phyloP scores from a whole-genome alignment of 2,329 filamentous ascomycete genomes.

The Canariomyces notabilis region DNA sequence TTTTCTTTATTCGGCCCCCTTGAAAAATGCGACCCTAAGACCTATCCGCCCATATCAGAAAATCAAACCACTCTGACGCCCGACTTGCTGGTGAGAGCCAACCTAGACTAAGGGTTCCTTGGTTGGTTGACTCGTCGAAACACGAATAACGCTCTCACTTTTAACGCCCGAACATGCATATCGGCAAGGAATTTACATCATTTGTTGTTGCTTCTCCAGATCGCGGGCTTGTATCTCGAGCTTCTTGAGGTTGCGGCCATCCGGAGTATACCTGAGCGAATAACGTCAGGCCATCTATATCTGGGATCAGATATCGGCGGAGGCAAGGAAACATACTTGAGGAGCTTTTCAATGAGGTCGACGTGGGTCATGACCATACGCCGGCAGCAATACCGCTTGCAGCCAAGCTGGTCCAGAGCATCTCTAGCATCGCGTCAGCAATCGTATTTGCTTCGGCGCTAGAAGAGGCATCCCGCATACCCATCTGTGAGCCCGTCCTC shows the following conservation, averaged over 20 bases:
- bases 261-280: conserved; percentile 51
- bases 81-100: too few relatives aligned
- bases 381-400: conserved; percentile 96
- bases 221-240: conserved; percentile 33
- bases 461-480: conserved; percentile 27
- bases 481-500: conserved; percentile 72
- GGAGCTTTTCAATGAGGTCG: conserved; percentile 95
- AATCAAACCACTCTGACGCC: too few relatives aligned
- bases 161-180: conserved; percentile 14
- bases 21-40: neutral
- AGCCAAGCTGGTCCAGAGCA: conserved; percentile 90
- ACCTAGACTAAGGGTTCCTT: too few relatives aligned
- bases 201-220: conserved; percentile 5
- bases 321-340: conserved; percentile 60
- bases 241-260: conserved; percentile 60
- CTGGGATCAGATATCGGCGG: neutral
- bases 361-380: conserved; percentile 99
- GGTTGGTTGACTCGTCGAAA: too few relatives aligned
- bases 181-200: neutral
- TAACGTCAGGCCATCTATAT: conserved; percentile 10
- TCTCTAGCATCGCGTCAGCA: conserved; percentile 57
- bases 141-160: conserved; percentile 5
- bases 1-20: neutral
- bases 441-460: neutral
- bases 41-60: conserved; percentile 5